Evolutionary conservation across 805 yeast species (phyloP).

Genomic region (Cyberlindnera amylophila): DNA sequence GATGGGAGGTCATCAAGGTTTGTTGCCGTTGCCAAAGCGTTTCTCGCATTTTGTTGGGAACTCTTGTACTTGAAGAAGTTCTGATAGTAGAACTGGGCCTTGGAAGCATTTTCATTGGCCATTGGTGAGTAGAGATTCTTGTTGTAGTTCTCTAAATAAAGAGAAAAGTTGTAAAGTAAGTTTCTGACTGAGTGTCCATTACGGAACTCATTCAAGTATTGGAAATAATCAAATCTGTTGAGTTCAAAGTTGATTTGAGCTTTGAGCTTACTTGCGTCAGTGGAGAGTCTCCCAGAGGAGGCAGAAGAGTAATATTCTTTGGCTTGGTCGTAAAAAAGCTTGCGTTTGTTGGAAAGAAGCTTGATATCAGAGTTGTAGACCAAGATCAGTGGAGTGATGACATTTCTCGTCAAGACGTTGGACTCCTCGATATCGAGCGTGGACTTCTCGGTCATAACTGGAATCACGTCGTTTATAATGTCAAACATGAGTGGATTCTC

Average conservation of each 20-base stretch:
- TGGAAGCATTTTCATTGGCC: slow-evolving; percentile 6
- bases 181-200: slow-evolving; percentile 24
- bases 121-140: neutral
- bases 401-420: slow-evolving; percentile 11
- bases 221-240: slow-evolving; percentile 43
- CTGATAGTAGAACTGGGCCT: slow-evolving; percentile 13
- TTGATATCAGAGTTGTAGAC: slow-evolving; percentile 23
- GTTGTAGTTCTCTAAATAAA: slow-evolving; percentile 10
- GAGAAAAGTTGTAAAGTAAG: slow-evolving; percentile 12
- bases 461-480: slow-evolving; percentile 15
- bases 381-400: slow-evolving; percentile 18
- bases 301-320: slow-evolving; percentile 8
- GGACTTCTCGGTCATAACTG: slow-evolving; percentile 19
- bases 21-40: slow-evolving; percentile 5
- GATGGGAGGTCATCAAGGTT: slow-evolving; percentile 1
- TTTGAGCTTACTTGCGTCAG: slow-evolving; percentile 34
- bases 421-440: slow-evolving; percentile 21
- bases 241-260: slow-evolving; percentile 37
- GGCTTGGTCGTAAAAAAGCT: slow-evolving; percentile 13
- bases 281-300: slow-evolving; percentile 6
- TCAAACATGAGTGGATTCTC: slow-evolving; percentile 14
- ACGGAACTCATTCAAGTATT: slow-evolving; percentile 31
- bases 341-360: slow-evolving; percentile 11
- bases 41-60: slow-evolving; percentile 10
- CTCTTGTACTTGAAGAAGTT: slow-evolving; percentile 13